Evolutionary conservation across 257 asterid species (phyloP).

Genomic region (Leptodermis oblonga): DNA sequence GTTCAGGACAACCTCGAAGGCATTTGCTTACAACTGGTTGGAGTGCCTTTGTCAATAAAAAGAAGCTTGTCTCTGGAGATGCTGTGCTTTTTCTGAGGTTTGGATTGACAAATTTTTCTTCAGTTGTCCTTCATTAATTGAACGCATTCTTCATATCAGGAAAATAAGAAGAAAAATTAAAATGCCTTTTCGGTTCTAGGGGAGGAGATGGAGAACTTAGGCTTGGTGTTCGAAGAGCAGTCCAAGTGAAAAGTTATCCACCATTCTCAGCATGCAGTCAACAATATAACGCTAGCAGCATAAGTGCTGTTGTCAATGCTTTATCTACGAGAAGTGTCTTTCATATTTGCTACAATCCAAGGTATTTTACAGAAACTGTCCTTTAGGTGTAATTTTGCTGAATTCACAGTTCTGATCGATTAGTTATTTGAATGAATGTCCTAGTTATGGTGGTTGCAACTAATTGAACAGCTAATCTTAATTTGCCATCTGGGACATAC

Average conservation of each 20-base stretch:
- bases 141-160: conserved; percentile 2
- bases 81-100: conserved; percentile 95
- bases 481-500: background rate
- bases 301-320: conserved; percentile 59
- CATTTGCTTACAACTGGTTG: conserved; percentile 98
- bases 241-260: conserved; percentile 54
- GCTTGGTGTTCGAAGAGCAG: conserved; percentile 94
- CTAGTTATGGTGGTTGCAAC: background rate
- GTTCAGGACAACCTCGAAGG: conserved; percentile 97
- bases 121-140: background rate
- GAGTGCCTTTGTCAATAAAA: conserved; percentile 96
- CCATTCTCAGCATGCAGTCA: conserved; percentile 45
- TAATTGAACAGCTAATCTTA: background rate
- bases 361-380: conserved; percentile 37
- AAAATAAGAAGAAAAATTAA: background rate
- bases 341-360: conserved; percentile 77
- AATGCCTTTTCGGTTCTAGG: conserved; percentile 39
- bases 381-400: background rate
- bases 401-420: no score
- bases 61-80: conserved; percentile 91
- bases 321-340: conserved; percentile 50
- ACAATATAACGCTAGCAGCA: conserved; percentile 49
- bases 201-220: conserved; percentile 95
- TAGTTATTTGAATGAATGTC: background rate
- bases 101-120: conserved; percentile 8